Evolutionary conservation across 345 rosid genomes (phyloP), one percentile per base, ranked within the genome.

Genomic region (Citrus sp.): DNA sequence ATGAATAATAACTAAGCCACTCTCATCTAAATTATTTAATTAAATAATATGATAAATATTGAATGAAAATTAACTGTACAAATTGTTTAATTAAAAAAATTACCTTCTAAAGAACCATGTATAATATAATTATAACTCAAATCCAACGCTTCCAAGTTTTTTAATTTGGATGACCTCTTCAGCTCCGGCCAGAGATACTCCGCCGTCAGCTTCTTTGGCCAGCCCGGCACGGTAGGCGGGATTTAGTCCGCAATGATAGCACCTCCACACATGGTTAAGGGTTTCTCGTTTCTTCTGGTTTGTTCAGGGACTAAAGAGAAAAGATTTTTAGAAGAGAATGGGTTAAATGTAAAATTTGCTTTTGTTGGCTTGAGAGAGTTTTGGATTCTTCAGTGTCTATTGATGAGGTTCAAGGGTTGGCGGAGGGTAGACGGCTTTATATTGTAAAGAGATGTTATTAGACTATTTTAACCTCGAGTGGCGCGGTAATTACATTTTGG

Each of bases 221-320:
- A 78, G 28, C 76, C 69, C 12, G 67, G 65, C 42, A 59, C 32
- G 6, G 88, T 59, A 51, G 90, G 85, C 67, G 91, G 83, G 4
- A 92, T 86, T 81, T 89, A 89, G 73, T 83, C 97, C 81, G 98
- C 87, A 83, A 96, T 94, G 55, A 94, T 91, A 32, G 99, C 95
- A 80, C 99, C 99, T 86, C 99, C 99, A 90, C 99, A 96, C 99
- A 96, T 96, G 92, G 75, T 82, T 37, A 42, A 9, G n/a, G 63
- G 68, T 37, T 65, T 46, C 3, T 46, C 64, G 70, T 9, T 60
- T 10, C 27, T 21, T 67, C 9, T 18, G 65, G 25, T n/a, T 42
- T n/a, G 63, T 22, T 58, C 61, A 28, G 32, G 32, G 68, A 49
- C 18, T 5, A 18, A 59, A 68, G 28, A 19, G 71, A 67, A 25